Percentiles rank a stretch among this genome's conserved stretches.
These are phyloP conservation scores for Phaeosphaeria sp. DNA, from an alignment of 2,329 filamentous ascomycete genomes.

Conservation along the genomic window DNA sequence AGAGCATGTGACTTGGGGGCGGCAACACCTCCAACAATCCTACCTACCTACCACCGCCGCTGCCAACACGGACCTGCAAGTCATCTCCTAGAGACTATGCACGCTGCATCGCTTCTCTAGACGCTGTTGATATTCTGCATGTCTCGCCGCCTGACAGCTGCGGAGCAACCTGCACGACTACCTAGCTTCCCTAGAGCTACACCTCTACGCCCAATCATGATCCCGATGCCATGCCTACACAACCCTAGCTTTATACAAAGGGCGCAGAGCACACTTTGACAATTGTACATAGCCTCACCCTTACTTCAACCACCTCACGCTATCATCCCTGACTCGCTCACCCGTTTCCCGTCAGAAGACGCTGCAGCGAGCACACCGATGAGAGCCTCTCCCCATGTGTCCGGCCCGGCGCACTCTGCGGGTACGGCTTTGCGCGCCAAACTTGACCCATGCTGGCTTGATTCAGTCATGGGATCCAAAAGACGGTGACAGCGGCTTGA, in stretches of 20 bases:
- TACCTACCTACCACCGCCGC: too few relatives aligned
- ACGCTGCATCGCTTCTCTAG: not conserved
- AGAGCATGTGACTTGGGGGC: too few relatives aligned
- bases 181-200: not conserved
- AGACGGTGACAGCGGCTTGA: slow-evolving; percentile 1
- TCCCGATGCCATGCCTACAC: not conserved
- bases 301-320: not conserved
- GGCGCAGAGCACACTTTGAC: not conserved
- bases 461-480: not conserved
- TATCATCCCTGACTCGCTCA: slow-evolving; percentile 2
- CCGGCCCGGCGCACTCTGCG: slow-evolving; percentile 2
- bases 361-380: slow-evolving; percentile 6
- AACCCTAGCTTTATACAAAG: not conserved
- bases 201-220: not conserved
- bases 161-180: not conserved
- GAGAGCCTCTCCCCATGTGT: not conserved
- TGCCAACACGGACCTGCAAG: not conserved
- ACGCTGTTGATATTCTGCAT: not conserved
- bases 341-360: not conserved
- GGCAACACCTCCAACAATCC: too few relatives aligned
- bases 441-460: not conserved
- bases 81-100: not conserved
- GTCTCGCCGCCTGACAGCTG: not conserved
- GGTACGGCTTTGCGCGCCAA: not conserved
- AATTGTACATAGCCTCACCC: not conserved